Base-by-base conservation (phyloP, 441 rosid genomes). In the Croton setiger region DNA sequence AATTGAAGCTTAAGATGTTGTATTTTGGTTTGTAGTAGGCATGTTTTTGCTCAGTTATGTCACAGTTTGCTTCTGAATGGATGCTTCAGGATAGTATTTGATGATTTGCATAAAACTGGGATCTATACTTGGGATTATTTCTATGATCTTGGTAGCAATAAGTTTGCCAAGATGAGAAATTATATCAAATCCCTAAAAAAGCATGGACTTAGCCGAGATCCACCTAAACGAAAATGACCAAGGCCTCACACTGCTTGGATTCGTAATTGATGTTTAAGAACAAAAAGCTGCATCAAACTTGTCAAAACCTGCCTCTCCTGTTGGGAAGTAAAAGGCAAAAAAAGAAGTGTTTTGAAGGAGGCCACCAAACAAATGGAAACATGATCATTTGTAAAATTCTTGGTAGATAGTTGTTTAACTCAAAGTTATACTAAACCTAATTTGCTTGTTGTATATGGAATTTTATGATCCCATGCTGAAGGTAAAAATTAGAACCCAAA, bases 101-200 rank as follows among this genome's bases (percentile, higher is more conserved):
- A 95, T 77, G 96, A 91, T 82, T 78, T 87, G 89, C 99, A 91
- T 73, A 91, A 81, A 82, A 89, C 96, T 15, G 96, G 99, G 81
- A 92, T 88, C 76, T 92, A 83, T 71, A 86, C 98, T 13, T 95
- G 97, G 98, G 96, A 90, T 54, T 92, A 83, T 75, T 86, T 90
- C 76, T 81, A 88, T 68, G 79, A 86, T 72, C 93, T 95, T 68
- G 99, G 98, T 56, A 86, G 72, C 77, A 90, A 85, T 67, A 92
- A 95, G 88, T 89, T 90, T 68, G 66, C 81, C 27, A 79, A 92
- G 64, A 89, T 91, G 91, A 88, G 91, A 79, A 78, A 76, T 59
- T 95, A 95, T 67, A 77, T 95, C 81, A 88, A 80, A 60, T 85
- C 88, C 2, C 80, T 95, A 64, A 86, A 79, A 79, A 95, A 84